Evolutionary conservation across 163 green algal genomes (phyloP), one percentile per base, ranked within the genome.

Genomic region (Scenedesmus sp.): DNA sequence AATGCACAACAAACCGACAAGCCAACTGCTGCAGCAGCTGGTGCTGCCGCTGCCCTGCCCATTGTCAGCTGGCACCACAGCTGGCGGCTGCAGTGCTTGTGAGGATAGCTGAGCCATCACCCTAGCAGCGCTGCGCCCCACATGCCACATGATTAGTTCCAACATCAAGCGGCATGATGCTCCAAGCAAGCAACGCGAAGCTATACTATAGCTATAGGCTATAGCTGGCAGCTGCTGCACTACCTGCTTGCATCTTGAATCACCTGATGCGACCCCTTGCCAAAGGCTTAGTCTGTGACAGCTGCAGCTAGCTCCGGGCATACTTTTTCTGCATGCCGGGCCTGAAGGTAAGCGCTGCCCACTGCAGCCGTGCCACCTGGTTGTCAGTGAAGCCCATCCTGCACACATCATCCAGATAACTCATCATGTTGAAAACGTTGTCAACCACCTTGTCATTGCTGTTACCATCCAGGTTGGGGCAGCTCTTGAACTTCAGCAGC

Each of bases 401-500:
- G 73, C 90, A 93, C 2, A 81, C 83, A 67, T 93, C 90, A 77
- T 93, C 90, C 54, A 90, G 57, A 46, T 93, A 93, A 13, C 26
- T 77, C 90, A 90, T 90, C 13, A 90, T 46, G 57, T 93, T 93
- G 70, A 90, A 90, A 9, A 93, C 46, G 54, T 90, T 90, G 66
- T 93, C 90, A 34, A 88, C 9, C 74, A 91, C 76, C 16, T 54
- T 59, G 16, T 9, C 8, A 52, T 23, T 79, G 7, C 8, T 16
- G 2, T 26, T 16, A 15, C 81, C 88, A n/a, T 60, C 83, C 6
- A 46, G 12, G 67, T 89, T 86, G 1, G 83, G 83, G 90, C 90
- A 93, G 15, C 26, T 87, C 81, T 74, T 88, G 54, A 89, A 85
- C 88, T 92, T 92, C 2, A 89, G 62, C 34, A 92, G 66, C 88